phyloP scores from a whole-genome alignment of 106 monocot genomes.

The Acanthochlamys bracteata region DNA sequence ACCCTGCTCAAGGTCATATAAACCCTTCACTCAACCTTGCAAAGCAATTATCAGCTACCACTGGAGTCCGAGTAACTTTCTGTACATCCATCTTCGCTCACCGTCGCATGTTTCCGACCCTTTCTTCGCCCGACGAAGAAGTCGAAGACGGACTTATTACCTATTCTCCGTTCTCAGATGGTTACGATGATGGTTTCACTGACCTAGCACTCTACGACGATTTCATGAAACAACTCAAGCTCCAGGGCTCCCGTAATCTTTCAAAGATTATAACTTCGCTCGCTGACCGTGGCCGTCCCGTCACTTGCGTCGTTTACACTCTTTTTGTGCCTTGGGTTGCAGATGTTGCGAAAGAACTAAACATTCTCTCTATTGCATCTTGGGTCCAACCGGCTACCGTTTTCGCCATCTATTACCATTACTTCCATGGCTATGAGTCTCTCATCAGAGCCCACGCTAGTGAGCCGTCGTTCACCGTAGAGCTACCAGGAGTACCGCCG shows the following conservation, averaged over 20 bases:
- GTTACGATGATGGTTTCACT: constrained; percentile 35
- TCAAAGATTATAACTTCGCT: neutral
- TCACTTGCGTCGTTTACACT: constrained; percentile 24
- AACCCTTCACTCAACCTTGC: constrained; percentile 41
- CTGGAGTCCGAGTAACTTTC: constrained; percentile 26
- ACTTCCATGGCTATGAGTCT: constrained; percentile 21
- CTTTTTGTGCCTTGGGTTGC: constrained; percentile 16
- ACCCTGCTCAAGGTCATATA: constrained; percentile 35
- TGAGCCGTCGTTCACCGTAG: constrained; percentile 9
- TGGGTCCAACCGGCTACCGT: constrained; percentile 36
- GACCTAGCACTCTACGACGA: neutral
- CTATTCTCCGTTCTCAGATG: constrained; percentile 48
- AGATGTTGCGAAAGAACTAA: constrained; percentile 12
- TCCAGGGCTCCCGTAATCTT: constrained; percentile 2
- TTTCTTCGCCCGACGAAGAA: constrained; percentile 1
- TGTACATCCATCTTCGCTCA: constrained; percentile 16
- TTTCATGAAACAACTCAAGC: neutral
- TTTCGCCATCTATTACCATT: constrained; percentile 30
- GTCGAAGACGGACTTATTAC: constrained; percentile 20
- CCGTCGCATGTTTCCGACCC: constrained; percentile 18
- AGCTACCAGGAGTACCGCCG: constrained; percentile 9
- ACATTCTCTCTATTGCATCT: constrained; percentile 8
- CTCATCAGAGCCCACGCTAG: constrained; percentile 3
- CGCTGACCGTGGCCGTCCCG: constrained; percentile 2
- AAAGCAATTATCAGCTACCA: constrained; percentile 13